Evolutionary conservation across 352 stramenopile species (phyloP).

Genomic region (Phytophthora kernoviae): DNA sequence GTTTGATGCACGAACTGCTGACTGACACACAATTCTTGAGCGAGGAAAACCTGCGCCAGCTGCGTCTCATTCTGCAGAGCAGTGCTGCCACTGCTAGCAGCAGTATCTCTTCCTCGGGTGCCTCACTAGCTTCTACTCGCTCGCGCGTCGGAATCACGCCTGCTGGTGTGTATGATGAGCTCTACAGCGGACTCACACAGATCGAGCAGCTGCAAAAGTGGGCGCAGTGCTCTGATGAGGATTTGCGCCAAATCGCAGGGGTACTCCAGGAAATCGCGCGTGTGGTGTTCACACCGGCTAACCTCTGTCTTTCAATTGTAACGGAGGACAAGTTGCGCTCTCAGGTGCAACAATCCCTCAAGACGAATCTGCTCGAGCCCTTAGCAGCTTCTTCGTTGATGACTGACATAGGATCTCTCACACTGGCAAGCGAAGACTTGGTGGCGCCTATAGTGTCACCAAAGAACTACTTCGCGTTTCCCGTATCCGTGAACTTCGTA

Average conservation of each 20-base stretch:
- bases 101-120: constrained; percentile 72
- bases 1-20: constrained; percentile 62
- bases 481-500: constrained; percentile 84
- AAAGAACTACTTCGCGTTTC: constrained; percentile 78
- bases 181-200: constrained; percentile 75
- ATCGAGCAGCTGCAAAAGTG: constrained; percentile 79
- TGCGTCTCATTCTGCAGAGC: constrained; percentile 79
- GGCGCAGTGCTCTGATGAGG: constrained; percentile 69
- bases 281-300: constrained; percentile 57
- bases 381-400: constrained; percentile 26
- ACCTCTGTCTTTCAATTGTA: constrained; percentile 71
- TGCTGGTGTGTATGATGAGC: constrained; percentile 60
- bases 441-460: constrained; percentile 28
- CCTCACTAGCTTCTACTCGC: constrained; percentile 60
- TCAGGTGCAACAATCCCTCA: constrained; percentile 52
- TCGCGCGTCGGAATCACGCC: constrained; percentile 64
- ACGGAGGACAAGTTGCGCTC: constrained; percentile 71
- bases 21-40: constrained; percentile 78
- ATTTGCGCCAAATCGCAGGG: constrained; percentile 56
- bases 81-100: constrained; percentile 68
- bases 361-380: constrained; percentile 51
- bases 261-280: constrained; percentile 67
- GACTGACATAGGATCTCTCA: constrained; percentile 22
- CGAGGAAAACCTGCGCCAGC: constrained; percentile 71
- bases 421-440: constrained; percentile 23